A percentile compares a stretch with the other conserved stretches of the same genome.
These are phyloP conservation scores for Crithidia acanthocephali DNA, from an alignment of 208 protist genomes.

Conservation along the genomic window DNA sequence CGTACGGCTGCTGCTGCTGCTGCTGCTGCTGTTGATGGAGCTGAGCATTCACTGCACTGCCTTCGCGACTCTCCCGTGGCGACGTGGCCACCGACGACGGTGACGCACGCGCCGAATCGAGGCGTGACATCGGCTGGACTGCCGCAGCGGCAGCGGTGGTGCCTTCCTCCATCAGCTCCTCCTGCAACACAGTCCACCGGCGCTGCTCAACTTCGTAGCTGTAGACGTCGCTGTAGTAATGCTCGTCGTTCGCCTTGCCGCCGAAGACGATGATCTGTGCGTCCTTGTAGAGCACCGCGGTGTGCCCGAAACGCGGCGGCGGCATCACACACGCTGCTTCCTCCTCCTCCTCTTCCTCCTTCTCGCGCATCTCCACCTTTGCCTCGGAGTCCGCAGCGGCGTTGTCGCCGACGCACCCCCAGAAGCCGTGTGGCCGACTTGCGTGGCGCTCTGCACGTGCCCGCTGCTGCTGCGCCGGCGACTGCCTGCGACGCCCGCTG, in stretches of 20 bases:
- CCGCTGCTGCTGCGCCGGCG: background rate
- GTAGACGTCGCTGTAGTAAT: slow-evolving; percentile 52
- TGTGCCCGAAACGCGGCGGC: slow-evolving; percentile 66
- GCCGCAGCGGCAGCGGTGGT: background rate
- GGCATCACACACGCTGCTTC: slow-evolving; percentile 13
- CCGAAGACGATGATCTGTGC: slow-evolving; percentile 64
- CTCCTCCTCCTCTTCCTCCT: background rate
- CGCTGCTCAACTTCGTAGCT: slow-evolving; percentile 37
- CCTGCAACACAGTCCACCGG: slow-evolving; percentile 27
- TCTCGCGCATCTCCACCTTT: background rate
- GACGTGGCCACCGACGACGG: background rate
- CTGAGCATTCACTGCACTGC: slow-evolving; percentile 1
- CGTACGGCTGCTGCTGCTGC: background rate
- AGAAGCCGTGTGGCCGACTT: background rate
- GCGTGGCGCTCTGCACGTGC: too few relatives aligned
- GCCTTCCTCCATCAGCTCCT: background rate
- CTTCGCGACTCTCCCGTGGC: background rate
- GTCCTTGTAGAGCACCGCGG: slow-evolving; percentile 50
- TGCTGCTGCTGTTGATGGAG: background rate
- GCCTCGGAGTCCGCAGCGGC: background rate
- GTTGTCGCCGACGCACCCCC: background rate
- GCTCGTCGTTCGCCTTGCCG: slow-evolving; percentile 36
- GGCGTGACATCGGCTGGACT: background rate
- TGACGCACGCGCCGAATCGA: background rate
- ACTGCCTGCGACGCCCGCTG: background rate